These are phyloP conservation scores for Calocybe cyanea DNA, from an alignment of 768 basidiomycete species.

Conservation along the genomic window DNA sequence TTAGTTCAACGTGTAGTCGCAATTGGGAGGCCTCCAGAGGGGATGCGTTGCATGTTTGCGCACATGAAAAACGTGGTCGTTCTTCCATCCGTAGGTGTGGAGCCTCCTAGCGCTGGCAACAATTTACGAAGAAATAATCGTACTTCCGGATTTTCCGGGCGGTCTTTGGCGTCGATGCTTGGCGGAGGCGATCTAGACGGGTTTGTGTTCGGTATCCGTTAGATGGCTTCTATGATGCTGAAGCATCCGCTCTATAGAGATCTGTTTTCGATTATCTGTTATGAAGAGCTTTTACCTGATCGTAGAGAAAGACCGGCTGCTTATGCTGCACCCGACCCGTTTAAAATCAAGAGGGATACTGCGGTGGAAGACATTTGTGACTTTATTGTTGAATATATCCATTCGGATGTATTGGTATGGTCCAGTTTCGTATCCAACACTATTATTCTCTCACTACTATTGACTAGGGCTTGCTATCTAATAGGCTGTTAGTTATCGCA, in stretches of 20 bases:
- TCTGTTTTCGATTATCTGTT: conserved; percentile 56
- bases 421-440: background rate
- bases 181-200: conserved; percentile 82
- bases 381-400: conserved; percentile 81
- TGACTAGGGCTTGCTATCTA: conserved; percentile 62
- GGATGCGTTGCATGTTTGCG: conserved; percentile 51
- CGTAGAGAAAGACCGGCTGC: conserved; percentile 45
- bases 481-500: conserved; percentile 66
- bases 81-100: conserved; percentile 56
- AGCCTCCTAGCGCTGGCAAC: background rate
- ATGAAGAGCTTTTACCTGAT: conserved; percentile 52
- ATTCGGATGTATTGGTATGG: conserved; percentile 73
- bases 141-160: too few species aligned
- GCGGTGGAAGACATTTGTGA: conserved; percentile 71
- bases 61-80: conserved; percentile 71
- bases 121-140: conserved; percentile 39
- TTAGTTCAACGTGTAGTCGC: conserved; percentile 68
- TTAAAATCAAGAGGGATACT: conserved; percentile 43
- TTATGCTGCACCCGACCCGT: conserved; percentile 39
- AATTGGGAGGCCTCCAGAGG: conserved; percentile 64
- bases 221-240: background rate
- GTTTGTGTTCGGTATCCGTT: conserved; percentile 31
- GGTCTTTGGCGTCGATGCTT: conserved; percentile 65
- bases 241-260: conserved; percentile 40
- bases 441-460: conserved; percentile 1